Base-by-base conservation (phyloP, 768 basidiomycete species). In the Lactarius tabidus region DNA sequence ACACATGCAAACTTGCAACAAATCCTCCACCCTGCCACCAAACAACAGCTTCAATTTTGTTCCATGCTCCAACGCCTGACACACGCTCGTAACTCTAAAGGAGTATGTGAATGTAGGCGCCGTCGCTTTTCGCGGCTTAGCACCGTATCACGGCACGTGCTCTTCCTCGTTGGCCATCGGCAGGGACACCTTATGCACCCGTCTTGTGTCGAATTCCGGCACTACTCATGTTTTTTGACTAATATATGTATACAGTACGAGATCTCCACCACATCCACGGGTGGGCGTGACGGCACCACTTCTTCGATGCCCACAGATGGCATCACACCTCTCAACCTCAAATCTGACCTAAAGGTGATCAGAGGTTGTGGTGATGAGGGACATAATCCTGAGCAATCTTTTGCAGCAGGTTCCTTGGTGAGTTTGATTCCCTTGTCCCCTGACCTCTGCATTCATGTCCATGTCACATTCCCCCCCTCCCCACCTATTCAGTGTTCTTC, bases 401-500 rank as follows among this genome's bases (percentile, higher is more conserved):
- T 69, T 52, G 68, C 68, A 6, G 74, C 75, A 69, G 75, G 75
- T 12, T 77, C 75, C 54, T 72, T 33, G 69, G 75, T 75, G 66
- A 36, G 71, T 67, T 33, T 29, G 18, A 45, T 23, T 52, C 17
- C 28, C 35, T 23, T 36, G 18, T 35, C 41, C 7, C 31, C 14
- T 28, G n/a, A n/a, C n/a, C n/a, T n/a, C n/a, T n/a, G n/a, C n/a
- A n/a, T n/a, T n/a, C n/a, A n/a, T n/a, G n/a, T n/a, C n/a, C n/a
- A n/a, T n/a, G n/a, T n/a, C n/a, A n/a, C n/a, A n/a, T n/a, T n/a
- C n/a, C n/a, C n/a, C n/a, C n/a, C n/a, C n/a, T n/a, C n/a, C n/a
- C n/a, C n/a, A n/a, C n/a, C n/a, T n/a, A n/a, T n/a, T 15, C 63
- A 89, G 90, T 87, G 3, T 91, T 90, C 71, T 82, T 91, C 72